Evolutionary conservation across 345 rosid genomes (phyloP), one percentile per base, ranked within the genome.

Genomic region (Isatis tinctoria): DNA sequence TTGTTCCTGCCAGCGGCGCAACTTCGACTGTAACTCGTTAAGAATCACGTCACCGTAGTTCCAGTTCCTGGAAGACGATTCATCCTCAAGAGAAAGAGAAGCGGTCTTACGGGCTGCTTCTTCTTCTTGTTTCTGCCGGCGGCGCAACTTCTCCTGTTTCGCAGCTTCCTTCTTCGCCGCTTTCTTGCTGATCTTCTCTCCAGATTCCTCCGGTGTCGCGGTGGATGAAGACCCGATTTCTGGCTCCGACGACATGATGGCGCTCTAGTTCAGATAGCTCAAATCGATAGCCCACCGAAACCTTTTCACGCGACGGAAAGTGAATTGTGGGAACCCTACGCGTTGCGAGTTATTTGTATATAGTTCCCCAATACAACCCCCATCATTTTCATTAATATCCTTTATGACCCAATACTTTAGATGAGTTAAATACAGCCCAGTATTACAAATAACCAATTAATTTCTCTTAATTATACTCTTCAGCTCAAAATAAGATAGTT

Each of bases 81-180:
- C n/a, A n/a, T n/a, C n/a, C n/a, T n/a, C n/a, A n/a, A n/a, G n/a
- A n/a, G n/a, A n/a, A n/a, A n/a, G n/a, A n/a, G n/a, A n/a, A n/a
- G n/a, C n/a, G n/a, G n/a, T n/a, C n/a, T n/a, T n/a, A n/a, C n/a
- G n/a, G n/a, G n/a, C n/a, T n/a, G n/a, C n/a, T n/a, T n/a, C n/a
- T n/a, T n/a, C n/a, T n/a, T n/a, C n/a, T n/a, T n/a, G n/a, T n/a
- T n/a, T n/a, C n/a, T n/a, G n/a, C n/a, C n/a, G n/a, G n/a, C n/a
- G n/a, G n/a, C n/a, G n/a, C n/a, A n/a, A n/a, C 81, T 90, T 93
- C 79, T 89, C 97, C 37, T 74, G 84, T 81, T 86, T 93, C 39
- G 87, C 89, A 0, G 96, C 95, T 80, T 86, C 93, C 66, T 92
- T 92, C 80, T 92, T 92, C 4, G 98, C 88, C 2, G 90, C 93